Base-by-base conservation (phyloP, 257 asterid genomes). In the Prunella vulgaris region DNA sequence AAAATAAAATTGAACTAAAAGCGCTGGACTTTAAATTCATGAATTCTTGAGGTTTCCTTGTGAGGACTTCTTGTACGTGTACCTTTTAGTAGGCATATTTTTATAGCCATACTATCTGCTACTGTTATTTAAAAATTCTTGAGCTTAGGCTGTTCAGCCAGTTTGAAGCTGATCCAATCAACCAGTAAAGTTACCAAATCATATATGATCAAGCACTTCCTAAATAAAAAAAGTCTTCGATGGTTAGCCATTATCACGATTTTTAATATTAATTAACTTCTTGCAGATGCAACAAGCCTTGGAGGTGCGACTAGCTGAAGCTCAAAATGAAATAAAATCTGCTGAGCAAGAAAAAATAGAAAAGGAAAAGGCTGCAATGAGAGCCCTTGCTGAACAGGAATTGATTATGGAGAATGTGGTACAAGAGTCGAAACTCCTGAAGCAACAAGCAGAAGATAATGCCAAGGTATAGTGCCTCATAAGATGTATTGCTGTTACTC, bases 371-470 rank as follows among this genome's bases (percentile, higher is more conserved):
- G 70, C 76, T 69, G 96, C 89, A 44, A 70, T 38, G 76, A 69
- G 75, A 76, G 74, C 74, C 49, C 86, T 85, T 40, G 76, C 84
- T 52, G 78, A 84, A 7, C 93, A 81, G 74, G 90, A 92, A 70
- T 62, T 73, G 64, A 53, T 81, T 37, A 83, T 86, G 95, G 93
- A 78, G 58, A 83, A 78, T 78, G 84, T 92, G 48, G 84, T 88
- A 70, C 76, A 86, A 75, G 95, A 86, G 78, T 74, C 89, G 8
- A 77, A 85, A 74, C 38, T 78, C 60, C 80, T 92, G 82, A 85
- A 83, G 80, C 80, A 85, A 73, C 90, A 82, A 76, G 93, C 95
- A 28, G 95, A 86, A 75, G 95, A 87, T 48, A 92, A 88, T 79
- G 87, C 91, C 48, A 90, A 78, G 88, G 98, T 88, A 77, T 59